Percentiles rank a stretch among this genome's conserved stretches.
These are phyloP conservation scores for Echeveria elegans DNA, from an alignment of 164 flowering plant species.

Conservation along the genomic window DNA sequence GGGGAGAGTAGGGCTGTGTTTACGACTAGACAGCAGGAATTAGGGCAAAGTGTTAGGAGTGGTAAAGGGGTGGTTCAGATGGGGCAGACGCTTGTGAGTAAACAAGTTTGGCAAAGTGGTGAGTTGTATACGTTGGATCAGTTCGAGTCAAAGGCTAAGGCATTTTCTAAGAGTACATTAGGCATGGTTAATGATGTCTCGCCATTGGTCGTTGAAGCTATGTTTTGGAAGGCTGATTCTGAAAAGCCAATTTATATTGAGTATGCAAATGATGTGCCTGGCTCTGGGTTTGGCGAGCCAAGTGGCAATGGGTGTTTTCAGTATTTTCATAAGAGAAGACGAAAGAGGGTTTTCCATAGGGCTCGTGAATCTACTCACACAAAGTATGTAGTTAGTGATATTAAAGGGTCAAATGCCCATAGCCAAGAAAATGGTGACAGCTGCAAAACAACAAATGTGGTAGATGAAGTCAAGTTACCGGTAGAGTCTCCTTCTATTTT, in stretches of 20 bases:
- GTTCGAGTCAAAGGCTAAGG: slow-evolving; percentile 82
- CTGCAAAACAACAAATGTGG: slow-evolving; percentile 12
- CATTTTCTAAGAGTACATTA: slow-evolving; percentile 52
- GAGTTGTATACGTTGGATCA: slow-evolving; percentile 80
- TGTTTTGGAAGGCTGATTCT: slow-evolving; percentile 81
- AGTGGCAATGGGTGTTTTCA: slow-evolving; percentile 43
- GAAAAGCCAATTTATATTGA: slow-evolving; percentile 88
- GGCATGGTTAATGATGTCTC: slow-evolving; percentile 57
- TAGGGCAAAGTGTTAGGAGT: slow-evolving; percentile 52
- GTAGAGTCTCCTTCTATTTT: slow-evolving; percentile 12
- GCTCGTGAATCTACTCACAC: slow-evolving; percentile 20
- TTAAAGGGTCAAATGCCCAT: slow-evolving; percentile 7
- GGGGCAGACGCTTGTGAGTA: slow-evolving; percentile 26
- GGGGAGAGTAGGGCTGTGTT: slow-evolving; percentile 57
- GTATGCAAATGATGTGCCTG: slow-evolving; percentile 98
- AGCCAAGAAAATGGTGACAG: slow-evolving; percentile 10
- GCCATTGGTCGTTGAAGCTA: slow-evolving; percentile 56
- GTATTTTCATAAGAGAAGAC: slow-evolving; percentile 35
- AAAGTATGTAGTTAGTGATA: slow-evolving; percentile 20
- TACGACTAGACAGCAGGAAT: slow-evolving; percentile 90
- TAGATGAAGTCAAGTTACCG: slow-evolving; percentile 15
- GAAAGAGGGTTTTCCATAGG: slow-evolving; percentile 33
- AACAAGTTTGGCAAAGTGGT: slow-evolving; percentile 99
- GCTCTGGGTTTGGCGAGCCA: slow-evolving; percentile 85
- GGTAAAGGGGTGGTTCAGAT: slow-evolving; percentile 25